These are phyloP conservation scores for Posidonia oceanica DNA, from an alignment of 116 monocot species.

Conservation along the genomic window DNA sequence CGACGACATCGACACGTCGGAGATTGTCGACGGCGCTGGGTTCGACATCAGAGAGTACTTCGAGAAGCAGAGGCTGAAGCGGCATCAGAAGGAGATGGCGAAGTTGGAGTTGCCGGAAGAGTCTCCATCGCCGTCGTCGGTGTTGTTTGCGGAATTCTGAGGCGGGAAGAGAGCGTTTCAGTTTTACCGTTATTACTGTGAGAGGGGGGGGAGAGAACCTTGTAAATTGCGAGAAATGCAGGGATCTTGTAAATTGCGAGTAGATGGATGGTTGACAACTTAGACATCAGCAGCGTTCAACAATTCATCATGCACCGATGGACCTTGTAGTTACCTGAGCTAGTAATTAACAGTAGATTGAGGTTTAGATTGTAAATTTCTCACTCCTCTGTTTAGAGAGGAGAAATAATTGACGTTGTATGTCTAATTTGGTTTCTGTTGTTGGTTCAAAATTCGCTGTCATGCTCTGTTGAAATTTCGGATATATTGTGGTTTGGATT, in stretches of 20 bases:
- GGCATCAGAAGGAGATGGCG: neutral
- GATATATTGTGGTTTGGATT: no score
- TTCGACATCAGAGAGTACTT: conserved; percentile 51
- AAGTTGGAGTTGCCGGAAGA: conserved; percentile 9
- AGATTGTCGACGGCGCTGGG: conserved; percentile 10
- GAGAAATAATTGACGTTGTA: neutral
- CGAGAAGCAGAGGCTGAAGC: conserved; percentile 13
- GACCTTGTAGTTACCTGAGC: neutral
- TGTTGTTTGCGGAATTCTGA: conserved; percentile 9
- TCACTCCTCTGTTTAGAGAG: no score
- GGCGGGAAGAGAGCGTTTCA: neutral
- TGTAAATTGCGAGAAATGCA: neutral
- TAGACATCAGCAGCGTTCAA: no score
- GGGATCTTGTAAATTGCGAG: conserved; percentile 3
- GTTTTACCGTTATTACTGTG: neutral
- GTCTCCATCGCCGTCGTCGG: conserved; percentile 14
- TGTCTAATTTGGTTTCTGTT: neutral
- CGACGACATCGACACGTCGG: conserved; percentile 18
- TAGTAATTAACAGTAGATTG: neutral
- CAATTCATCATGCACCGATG: neutral
- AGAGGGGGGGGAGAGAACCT: neutral
- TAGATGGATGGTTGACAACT: neutral
- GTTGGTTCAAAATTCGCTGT: neutral
- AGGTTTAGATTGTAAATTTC: neutral
- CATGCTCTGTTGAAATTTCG: neutral